Evolutionary conservation across 2,329 filamentous ascomycete genomes (phyloP), one percentile per base, ranked within the genome.

Genomic region (Intubia oerlemansii): DNA sequence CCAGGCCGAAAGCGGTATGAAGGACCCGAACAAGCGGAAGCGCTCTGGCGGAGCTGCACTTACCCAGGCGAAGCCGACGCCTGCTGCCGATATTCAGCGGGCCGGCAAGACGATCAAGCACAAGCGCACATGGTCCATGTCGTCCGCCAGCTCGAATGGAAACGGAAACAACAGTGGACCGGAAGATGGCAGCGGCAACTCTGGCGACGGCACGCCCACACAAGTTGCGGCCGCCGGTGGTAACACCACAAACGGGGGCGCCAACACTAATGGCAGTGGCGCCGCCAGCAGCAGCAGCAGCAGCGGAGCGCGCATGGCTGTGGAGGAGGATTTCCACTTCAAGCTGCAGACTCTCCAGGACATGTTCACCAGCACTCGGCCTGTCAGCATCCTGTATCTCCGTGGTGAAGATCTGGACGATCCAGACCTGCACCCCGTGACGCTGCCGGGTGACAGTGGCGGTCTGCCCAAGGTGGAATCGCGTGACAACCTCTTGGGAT

Each of bases 111-210:
- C 78, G 1, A 66, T 69, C 15, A 92, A 92, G 49, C 82, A 93
- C 52, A 90, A 91, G 51, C 62, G 85, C 34, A 91, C 82, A 0
- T 93, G 84, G 82, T 93, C 85, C 8, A 80, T 91, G 62, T 84
- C 81, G 15, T 93, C 85, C 5, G 55, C 66, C 18, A 71, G 69
- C 43, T 76, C 71, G 4, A 61, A 59, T 4, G 60, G 59, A 10
- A 59, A 57, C 4, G 48, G 44, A 7, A 23, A 29, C 16, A 15
- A n/a, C 21, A 34, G 27, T 13, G 23, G 28, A 2, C 18, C 21
- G 5, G 30, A 32, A 11, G 30, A 32, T 7, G 29, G 20, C 20
- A 20, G 17, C 14, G 28, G 23, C 5, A 33, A 27, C 17, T 23
- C 25, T 5, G 24, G 27, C 25, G 24, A 23, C 17, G 29, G 29